These are phyloP conservation scores for Castanea mollissima DNA, from an alignment of 306 rosid genomes.

Conservation along the genomic window DNA sequence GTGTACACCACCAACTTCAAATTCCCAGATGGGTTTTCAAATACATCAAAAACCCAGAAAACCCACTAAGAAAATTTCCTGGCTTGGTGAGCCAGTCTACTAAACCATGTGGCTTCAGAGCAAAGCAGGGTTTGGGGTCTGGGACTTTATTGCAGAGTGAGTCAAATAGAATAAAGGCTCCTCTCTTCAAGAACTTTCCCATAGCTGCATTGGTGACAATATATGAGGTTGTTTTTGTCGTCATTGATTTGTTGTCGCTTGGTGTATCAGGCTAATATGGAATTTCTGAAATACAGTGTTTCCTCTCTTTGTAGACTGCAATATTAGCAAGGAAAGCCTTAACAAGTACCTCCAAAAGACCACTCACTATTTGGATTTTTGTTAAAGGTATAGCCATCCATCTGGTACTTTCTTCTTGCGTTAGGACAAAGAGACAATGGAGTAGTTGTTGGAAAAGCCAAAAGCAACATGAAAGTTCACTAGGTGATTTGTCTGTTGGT, in stretches of 20 bases:
- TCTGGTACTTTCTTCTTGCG: constrained; percentile 25
- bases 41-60: too few species aligned
- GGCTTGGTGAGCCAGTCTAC: background rate
- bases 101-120: constrained; percentile 24
- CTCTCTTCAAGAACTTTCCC: constrained; percentile 4
- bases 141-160: constrained; percentile 16
- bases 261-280: constrained; percentile 33
- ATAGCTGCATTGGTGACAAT: constrained; percentile 15
- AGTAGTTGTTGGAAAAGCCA: constrained; percentile 16
- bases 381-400: too few species aligned
- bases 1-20: background rate
- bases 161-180: background rate
- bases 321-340: background rate
- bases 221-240: constrained; percentile 36
- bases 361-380: constrained; percentile 25
- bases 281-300: constrained; percentile 28
- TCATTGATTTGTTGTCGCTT: constrained; percentile 23
- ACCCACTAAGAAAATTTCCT: background rate
- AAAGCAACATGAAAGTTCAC: background rate
- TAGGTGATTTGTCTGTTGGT: too few species aligned
- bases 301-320: constrained; percentile 9
- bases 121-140: constrained; percentile 5
- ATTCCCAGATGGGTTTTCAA: background rate
- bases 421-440: constrained; percentile 20
- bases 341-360: constrained; percentile 33